phyloP scores from a whole-genome alignment of 2,329 filamentous ascomycete species.

The Cryphonectria nitschkei region DNA sequence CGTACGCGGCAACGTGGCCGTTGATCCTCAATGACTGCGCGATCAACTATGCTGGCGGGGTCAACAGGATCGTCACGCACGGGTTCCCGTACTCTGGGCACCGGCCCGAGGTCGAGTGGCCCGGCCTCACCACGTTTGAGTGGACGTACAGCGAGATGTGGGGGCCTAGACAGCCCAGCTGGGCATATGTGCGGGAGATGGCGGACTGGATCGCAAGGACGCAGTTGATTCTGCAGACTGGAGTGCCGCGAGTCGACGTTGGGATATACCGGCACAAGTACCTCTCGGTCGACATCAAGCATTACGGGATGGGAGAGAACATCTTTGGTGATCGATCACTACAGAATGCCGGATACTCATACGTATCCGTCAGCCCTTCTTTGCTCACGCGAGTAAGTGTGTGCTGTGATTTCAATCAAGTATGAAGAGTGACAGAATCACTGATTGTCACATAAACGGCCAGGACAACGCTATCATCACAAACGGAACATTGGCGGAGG shows the following conservation, averaged over 20 bases:
- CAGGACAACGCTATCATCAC: conserved; percentile 18
- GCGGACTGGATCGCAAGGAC: conserved; percentile 20
- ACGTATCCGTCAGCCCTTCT: conserved; percentile 18
- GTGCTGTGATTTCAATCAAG: too few species aligned
- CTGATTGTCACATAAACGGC: not conserved
- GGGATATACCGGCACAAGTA: conserved; percentile 23
- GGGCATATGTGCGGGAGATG: conserved; percentile 18
- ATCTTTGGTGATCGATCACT: conserved; percentile 15
- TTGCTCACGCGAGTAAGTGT: conserved; percentile 11
- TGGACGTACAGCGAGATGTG: conserved; percentile 22
- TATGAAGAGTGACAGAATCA: too few species aligned
- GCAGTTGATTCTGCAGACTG: conserved; percentile 18
- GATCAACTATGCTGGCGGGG: conserved; percentile 22
- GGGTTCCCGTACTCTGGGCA: conserved; percentile 18
- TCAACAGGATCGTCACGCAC: conserved; percentile 24
- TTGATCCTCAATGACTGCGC: conserved; percentile 21
- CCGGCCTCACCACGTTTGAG: conserved; percentile 20
- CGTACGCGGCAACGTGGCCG: conserved; percentile 16
- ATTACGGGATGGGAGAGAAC: conserved; percentile 16
- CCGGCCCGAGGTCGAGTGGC: conserved; percentile 19
- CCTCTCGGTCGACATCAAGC: conserved; percentile 21
- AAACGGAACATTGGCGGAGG: conserved; percentile 14
- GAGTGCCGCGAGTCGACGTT: conserved; percentile 16
- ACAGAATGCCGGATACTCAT: conserved; percentile 17
- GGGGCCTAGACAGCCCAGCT: conserved; percentile 20